Conservation (phyloP, 78 protist genomes). For the Dictyostelium capitatum region DNA sequence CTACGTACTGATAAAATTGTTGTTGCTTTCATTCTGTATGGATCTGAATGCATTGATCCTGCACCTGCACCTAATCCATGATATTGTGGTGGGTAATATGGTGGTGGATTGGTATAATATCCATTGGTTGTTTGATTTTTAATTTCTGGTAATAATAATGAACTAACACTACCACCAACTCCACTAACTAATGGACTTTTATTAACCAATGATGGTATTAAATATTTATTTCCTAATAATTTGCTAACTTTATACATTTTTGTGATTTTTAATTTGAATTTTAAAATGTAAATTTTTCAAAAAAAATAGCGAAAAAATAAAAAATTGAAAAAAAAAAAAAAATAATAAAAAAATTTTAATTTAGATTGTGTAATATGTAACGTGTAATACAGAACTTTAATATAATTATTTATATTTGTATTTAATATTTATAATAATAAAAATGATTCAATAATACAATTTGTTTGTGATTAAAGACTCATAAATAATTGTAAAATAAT, state of each 20-base stretch:
- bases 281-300: background rate
- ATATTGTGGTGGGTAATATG: conserved; percentile 1
- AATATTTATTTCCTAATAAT: background rate
- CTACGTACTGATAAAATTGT: conserved; percentile 84
- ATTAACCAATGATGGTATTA: background rate
- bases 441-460: too few relatives aligned
- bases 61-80: background rate
- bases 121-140: background rate
- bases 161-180: background rate
- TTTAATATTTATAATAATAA: too few relatives aligned
- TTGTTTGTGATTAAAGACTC: too few relatives aligned
- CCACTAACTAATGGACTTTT: background rate
- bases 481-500: too few relatives aligned
- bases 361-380: too few relatives aligned
- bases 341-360: background rate
- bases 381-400: too few relatives aligned
- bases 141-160: too few relatives aligned
- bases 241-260: background rate
- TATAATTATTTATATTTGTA: too few relatives aligned
- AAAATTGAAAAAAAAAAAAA: background rate
- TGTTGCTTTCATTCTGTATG: conserved; percentile 72
- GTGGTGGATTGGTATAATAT: conserved; percentile 14
- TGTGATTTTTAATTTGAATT: background rate
- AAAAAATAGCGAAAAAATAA: background rate
- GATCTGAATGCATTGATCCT: conserved; percentile 1